Evolutionary conservation across 371 early-diverging fungal genomes (phyloP).

Genomic region (Blakeslea trispora): DNA sequence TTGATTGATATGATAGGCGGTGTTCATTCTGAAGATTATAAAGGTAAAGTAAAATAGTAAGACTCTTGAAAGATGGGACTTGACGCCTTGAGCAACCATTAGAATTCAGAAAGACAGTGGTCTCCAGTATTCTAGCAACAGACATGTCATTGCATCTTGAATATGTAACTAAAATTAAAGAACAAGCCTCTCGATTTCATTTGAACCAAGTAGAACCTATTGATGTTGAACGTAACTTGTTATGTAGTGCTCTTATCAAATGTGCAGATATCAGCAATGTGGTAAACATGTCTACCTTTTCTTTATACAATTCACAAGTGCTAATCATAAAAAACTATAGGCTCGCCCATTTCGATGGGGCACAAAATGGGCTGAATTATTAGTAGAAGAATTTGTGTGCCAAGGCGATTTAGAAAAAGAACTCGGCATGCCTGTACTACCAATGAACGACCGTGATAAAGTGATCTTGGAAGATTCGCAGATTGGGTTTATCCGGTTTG

Average conservation of each 20-base stretch:
- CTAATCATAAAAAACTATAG: conserved; percentile 42
- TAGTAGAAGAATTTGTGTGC: conserved; percentile 61
- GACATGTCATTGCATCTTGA: conserved; percentile 81
- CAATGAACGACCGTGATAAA: conserved; percentile 54
- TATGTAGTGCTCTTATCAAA: conserved; percentile 75
- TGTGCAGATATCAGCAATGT: conserved; percentile 84
- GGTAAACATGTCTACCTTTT: conserved; percentile 20
- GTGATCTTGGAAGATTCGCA: conserved; percentile 62
- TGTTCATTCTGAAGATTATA: conserved; percentile 22
- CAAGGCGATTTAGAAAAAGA: conserved; percentile 69
- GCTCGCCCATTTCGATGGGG: conserved; percentile 58
- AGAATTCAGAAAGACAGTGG: conserved; percentile 69
- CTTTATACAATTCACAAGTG: too few relatives aligned
- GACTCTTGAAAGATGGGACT: too few relatives aligned
- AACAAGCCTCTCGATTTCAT: conserved; percentile 50
- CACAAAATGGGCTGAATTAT: conserved; percentile 53
- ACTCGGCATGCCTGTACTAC: conserved; percentile 55
- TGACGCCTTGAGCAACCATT: too few relatives aligned
- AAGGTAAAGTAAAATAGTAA: too few relatives aligned
- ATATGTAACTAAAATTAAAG: conserved; percentile 70
- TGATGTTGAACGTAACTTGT: conserved; percentile 49
- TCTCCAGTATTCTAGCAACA: conserved; percentile 75
- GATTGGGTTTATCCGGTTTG: conserved; percentile 68
- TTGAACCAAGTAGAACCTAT: background rate
- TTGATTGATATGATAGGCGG: conserved; percentile 41